Evolutionary conservation across 208 protist genomes (phyloP).

Genomic region (Porcisia deanei): DNA sequence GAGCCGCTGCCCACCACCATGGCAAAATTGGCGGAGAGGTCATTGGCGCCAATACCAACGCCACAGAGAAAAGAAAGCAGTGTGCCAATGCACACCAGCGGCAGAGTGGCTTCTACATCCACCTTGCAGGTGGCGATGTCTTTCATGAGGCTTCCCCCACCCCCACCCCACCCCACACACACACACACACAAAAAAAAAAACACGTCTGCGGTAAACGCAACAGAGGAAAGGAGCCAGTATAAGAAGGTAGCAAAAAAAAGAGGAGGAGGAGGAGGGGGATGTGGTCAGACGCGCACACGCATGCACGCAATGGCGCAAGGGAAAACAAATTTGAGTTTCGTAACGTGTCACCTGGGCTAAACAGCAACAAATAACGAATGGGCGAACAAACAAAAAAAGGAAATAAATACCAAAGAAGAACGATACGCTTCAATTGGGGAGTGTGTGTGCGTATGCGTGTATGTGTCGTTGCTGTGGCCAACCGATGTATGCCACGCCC

Average conservation of each 20-base stretch:
- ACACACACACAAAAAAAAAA: constrained; percentile 3
- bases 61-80: constrained; percentile 82
- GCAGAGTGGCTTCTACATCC: constrained; percentile 65
- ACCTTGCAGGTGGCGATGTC: constrained; percentile 50
- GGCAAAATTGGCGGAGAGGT: constrained; percentile 86
- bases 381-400: no score
- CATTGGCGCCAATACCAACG: constrained; percentile 83
- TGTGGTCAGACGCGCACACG: no score
- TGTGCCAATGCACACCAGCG: constrained; percentile 74
- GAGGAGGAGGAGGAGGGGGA: neutral
- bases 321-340: neutral
- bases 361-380: neutral
- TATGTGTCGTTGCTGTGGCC: neutral
- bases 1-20: constrained; percentile 87
- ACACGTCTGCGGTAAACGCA: neutral
- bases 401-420: neutral
- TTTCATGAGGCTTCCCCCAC: neutral
- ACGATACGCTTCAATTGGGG: neutral
- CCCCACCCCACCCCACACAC: neutral
- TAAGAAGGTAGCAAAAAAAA: neutral
- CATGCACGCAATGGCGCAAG: neutral
- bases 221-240: neutral
- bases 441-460: neutral
- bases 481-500: neutral
- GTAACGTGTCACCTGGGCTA: neutral